These are phyloP conservation scores for Candida schatavii DNA, from an alignment of 805 yeast species.

Conservation along the genomic window DNA sequence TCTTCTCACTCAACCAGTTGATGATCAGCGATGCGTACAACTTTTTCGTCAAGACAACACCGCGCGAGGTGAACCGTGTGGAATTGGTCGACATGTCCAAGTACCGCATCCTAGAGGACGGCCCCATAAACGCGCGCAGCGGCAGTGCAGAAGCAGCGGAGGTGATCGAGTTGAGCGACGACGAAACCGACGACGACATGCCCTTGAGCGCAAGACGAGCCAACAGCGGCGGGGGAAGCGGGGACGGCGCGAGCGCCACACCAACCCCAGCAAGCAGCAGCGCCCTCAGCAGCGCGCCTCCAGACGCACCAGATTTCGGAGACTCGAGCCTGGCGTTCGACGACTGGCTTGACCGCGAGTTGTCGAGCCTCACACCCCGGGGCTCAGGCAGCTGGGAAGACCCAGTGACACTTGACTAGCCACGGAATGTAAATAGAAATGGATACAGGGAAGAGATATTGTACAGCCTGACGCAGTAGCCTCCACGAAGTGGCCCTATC, in stretches of 20 bases:
- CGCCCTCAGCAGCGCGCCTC: no score
- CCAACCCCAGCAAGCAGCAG: no score
- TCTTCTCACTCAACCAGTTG: constrained; percentile 32
- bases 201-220: no score
- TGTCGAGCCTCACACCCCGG: constrained; percentile 16
- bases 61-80: constrained; percentile 28
- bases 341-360: constrained; percentile 30
- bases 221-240: no score
- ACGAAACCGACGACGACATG: constrained; percentile 15
- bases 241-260: no score
- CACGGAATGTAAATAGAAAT: background rate
- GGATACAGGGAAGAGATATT: no score
- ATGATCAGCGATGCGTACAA: constrained; percentile 39
- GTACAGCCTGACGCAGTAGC: no score
- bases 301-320: no score
- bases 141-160: constrained; percentile 16
- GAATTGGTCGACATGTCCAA: constrained; percentile 34
- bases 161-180: constrained; percentile 31
- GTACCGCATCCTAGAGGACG: constrained; percentile 32
- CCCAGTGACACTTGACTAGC: constrained; percentile 35
- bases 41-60: constrained; percentile 40
- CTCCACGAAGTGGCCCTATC: no score
- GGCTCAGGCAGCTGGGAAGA: constrained; percentile 40
- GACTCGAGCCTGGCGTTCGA: constrained; percentile 22
- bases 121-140: constrained; percentile 5